phyloP scores from a whole-genome alignment of 352 stramenopile genomes.

The Aphanomyces invadans region DNA sequence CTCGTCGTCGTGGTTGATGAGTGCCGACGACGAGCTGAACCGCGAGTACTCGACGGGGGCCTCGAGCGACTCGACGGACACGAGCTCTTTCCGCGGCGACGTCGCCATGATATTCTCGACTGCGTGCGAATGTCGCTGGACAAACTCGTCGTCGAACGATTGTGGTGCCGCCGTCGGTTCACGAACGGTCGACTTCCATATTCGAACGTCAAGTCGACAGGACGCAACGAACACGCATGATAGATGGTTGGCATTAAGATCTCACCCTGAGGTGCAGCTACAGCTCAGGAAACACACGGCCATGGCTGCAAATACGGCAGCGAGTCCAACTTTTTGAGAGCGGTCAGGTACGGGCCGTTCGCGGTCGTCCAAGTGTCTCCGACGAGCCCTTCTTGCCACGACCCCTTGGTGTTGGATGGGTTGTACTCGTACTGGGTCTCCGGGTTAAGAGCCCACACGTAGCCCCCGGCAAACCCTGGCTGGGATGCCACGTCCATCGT shows the following conservation, averaged over 20 bases:
- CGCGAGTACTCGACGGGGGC: neutral
- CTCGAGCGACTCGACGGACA: neutral
- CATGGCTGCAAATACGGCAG: conserved; percentile 29
- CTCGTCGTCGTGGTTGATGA: conserved; percentile 4
- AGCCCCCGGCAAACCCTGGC: conserved; percentile 31
- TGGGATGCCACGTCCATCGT: conserved; percentile 32
- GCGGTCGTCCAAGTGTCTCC: conserved; percentile 28
- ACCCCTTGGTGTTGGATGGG: conserved; percentile 35
- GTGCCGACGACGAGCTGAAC: neutral
- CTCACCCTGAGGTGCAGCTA: too few relatives aligned
- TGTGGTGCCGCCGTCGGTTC: too few relatives aligned
- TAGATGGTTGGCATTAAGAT: too few relatives aligned
- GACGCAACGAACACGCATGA: too few relatives aligned
- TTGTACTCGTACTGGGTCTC: conserved; percentile 38
- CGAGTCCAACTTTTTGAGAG: conserved; percentile 29
- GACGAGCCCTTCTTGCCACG: conserved; percentile 29
- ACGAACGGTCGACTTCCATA: neutral
- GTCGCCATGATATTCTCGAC: neutral
- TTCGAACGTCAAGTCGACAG: neutral
- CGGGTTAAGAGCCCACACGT: conserved; percentile 35
- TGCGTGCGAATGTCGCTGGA: neutral
- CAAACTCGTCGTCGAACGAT: neutral
- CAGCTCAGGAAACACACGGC: conserved; percentile 30
- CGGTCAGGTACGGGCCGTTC: conserved; percentile 28
- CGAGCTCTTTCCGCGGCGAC: neutral